These are phyloP conservation scores for Pouteria glomerata DNA, from an alignment of 148 eudicot species.

Conservation along the genomic window DNA sequence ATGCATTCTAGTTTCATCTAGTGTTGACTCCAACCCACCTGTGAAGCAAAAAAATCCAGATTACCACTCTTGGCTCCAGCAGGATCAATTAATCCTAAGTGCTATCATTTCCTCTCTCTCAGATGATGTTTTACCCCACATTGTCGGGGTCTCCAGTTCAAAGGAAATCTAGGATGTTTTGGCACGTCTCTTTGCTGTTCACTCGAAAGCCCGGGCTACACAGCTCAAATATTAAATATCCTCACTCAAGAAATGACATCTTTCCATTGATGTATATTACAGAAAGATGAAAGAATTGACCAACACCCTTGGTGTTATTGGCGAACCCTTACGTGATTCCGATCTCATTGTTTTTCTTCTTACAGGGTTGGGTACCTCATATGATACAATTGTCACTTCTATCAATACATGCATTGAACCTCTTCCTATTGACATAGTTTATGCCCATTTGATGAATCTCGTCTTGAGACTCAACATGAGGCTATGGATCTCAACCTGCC, in stretches of 20 bases:
- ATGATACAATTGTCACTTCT: background rate
- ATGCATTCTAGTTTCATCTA: too few species aligned
- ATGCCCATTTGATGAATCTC: background rate
- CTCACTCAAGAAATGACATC: background rate
- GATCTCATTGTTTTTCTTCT: background rate
- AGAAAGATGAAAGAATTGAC: background rate
- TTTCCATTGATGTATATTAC: background rate
- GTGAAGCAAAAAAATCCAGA: too few species aligned
- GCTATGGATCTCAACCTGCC: background rate
- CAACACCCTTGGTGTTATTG: background rate
- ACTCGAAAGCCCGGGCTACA: background rate
- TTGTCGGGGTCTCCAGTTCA: background rate
- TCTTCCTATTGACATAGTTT: background rate
- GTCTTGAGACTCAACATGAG: background rate
- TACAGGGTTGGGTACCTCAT: background rate
- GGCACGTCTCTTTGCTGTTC: background rate
- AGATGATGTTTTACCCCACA: background rate
- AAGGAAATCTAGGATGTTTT: background rate
- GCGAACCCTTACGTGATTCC: background rate
- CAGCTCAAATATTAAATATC: background rate
- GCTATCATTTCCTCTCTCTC: too few species aligned
- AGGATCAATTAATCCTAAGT: too few species aligned
- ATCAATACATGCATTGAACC: too few species aligned
- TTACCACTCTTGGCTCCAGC: too few species aligned
- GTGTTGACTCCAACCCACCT: too few species aligned